Conservation (phyloP, 257 asterid species). For the Pogostemon cablin region DNA sequence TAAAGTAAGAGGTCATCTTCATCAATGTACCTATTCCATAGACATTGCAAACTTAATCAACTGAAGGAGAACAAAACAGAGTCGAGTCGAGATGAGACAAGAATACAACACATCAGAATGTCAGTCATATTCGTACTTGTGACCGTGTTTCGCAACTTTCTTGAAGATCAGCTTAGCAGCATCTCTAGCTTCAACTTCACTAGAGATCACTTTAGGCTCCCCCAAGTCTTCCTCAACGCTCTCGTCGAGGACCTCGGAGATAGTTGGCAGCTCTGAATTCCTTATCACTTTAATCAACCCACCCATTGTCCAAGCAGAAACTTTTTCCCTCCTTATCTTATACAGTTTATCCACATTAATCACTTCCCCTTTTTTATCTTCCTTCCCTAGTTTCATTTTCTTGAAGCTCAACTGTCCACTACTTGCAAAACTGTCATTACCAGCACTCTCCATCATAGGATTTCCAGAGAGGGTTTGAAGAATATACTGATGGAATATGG, state of each 20-base stretch:
- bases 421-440: not conserved
- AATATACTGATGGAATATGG: constrained; percentile 76
- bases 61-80: not conserved
- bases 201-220: constrained; percentile 48
- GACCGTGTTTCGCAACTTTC: constrained; percentile 65
- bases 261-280: constrained; percentile 53
- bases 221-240: constrained; percentile 49
- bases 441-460: constrained; percentile 36
- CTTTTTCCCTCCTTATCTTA: constrained; percentile 60
- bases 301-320: constrained; percentile 82
- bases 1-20: constrained; percentile 63
- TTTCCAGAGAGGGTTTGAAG: constrained; percentile 63
- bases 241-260: constrained; percentile 58
- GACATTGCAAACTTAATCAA: not conserved
- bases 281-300: constrained; percentile 63
- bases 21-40: constrained; percentile 56
- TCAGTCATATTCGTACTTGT: constrained; percentile 47
- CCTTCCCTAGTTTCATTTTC: constrained; percentile 36
- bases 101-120: not conserved
- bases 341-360: constrained; percentile 74
- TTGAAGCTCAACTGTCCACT: constrained; percentile 57
- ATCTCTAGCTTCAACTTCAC: constrained; percentile 67
- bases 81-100: not conserved
- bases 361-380: constrained; percentile 48
- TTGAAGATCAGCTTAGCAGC: constrained; percentile 60